These are phyloP conservation scores for Epichloe coenophiala DNA, from an alignment of 2,329 filamentous ascomycete species.

Conservation along the genomic window DNA sequence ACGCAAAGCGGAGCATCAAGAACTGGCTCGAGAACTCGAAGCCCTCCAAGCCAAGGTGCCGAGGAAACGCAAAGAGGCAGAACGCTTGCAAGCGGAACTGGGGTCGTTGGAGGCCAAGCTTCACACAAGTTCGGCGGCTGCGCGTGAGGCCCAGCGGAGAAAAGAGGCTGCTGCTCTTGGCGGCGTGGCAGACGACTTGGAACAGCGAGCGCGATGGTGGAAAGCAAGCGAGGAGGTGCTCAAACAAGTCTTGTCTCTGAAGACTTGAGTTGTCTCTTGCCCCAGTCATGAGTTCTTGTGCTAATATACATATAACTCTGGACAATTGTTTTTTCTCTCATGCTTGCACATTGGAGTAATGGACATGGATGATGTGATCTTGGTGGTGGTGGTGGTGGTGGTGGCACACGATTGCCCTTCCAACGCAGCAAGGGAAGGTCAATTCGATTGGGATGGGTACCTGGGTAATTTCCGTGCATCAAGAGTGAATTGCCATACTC, in stretches of 20 bases:
- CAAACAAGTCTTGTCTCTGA: constrained; percentile 47
- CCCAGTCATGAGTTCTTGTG: not conserved
- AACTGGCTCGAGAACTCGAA: constrained; percentile 51
- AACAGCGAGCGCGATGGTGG: constrained; percentile 65
- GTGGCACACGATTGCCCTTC: too few species aligned
- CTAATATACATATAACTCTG: not conserved
- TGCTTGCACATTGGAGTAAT: not conserved
- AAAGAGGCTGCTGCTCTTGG: constrained; percentile 55
- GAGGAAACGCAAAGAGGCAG: constrained; percentile 52
- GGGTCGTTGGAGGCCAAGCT: constrained; percentile 54
- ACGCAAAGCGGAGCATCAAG: constrained; percentile 35
- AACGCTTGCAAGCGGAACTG: constrained; percentile 54
- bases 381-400: too few species aligned
- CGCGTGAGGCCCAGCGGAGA: constrained; percentile 55
- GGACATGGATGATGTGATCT: not conserved
- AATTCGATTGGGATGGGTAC: too few species aligned
- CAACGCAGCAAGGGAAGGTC: too few species aligned
- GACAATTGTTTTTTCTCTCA: not conserved
- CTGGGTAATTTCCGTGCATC: too few species aligned
- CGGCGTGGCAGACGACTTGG: constrained; percentile 58
- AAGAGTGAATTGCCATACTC: too few species aligned
- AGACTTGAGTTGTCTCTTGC: constrained; percentile 14
- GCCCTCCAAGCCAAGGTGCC: constrained; percentile 47
- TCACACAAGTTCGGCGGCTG: constrained; percentile 49
- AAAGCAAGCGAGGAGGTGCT: constrained; percentile 52